phyloP scores from a whole-genome alignment of 805 yeast genomes.

The Middelhovenomyces tepae region DNA sequence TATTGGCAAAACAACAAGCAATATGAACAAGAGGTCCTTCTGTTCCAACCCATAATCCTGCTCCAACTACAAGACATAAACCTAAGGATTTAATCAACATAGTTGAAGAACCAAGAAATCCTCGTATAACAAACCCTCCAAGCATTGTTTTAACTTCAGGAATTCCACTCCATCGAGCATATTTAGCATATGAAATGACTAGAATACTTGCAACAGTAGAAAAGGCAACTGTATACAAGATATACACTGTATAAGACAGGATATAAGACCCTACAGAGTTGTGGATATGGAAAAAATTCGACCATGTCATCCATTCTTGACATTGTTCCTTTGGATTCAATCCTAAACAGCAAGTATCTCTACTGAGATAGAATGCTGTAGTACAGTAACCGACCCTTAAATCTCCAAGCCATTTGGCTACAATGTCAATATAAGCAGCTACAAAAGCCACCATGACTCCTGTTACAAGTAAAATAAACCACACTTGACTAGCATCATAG shows the following conservation, averaged over 20 bases:
- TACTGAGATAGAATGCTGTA: slow-evolving; percentile 52
- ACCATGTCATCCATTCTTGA: slow-evolving; percentile 30
- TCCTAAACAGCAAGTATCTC: slow-evolving; percentile 70
- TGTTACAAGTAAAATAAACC: slow-evolving; percentile 62
- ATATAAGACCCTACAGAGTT: slow-evolving; percentile 25
- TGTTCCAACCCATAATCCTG: slow-evolving; percentile 76
- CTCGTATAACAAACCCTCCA: slow-evolving; percentile 51
- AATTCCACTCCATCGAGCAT: slow-evolving; percentile 53
- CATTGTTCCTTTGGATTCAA: slow-evolving; percentile 34
- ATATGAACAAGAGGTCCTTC: slow-evolving; percentile 86
- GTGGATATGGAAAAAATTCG: slow-evolving; percentile 20
- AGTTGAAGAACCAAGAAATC: slow-evolving; percentile 44
- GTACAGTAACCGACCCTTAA: slow-evolving; percentile 69
- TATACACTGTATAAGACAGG: slow-evolving; percentile 30
- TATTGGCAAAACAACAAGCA: slow-evolving; percentile 48
- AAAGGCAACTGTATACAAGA: slow-evolving; percentile 31
- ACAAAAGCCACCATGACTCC: slow-evolving; percentile 69
- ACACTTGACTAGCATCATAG: slow-evolving; percentile 34
- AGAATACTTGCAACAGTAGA: slow-evolving; percentile 33
- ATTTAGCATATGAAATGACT: slow-evolving; percentile 27
- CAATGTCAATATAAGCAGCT: slow-evolving; percentile 69
- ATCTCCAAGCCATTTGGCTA: slow-evolving; percentile 74
- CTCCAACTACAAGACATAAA: slow-evolving; percentile 55
- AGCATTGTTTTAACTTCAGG: slow-evolving; percentile 63
- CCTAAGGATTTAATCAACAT: slow-evolving; percentile 51